A percentile compares a stretch with the other conserved stretches of the same genome.
phyloP scores from a whole-genome alignment of 1,284 basidiomycete genomes.

The Fomitopsis palustris region DNA sequence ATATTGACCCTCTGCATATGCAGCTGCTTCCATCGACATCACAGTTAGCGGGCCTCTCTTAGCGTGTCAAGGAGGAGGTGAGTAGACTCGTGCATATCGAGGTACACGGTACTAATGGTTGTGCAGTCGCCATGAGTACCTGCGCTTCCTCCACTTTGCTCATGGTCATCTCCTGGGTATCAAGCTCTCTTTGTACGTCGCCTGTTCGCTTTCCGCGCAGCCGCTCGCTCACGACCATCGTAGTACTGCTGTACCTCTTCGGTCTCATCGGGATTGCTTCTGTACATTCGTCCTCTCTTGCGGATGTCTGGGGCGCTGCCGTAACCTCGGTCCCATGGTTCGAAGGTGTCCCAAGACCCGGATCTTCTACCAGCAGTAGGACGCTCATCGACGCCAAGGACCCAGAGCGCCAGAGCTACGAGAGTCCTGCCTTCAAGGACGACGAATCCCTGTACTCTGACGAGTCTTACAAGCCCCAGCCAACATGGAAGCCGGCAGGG shows the following conservation, averaged over 20 bases:
- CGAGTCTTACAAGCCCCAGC: background rate
- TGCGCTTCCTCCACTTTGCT: conserved; percentile 54
- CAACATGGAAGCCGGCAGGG: background rate
- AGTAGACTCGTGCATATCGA: conserved; percentile 13
- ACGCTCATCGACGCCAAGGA: background rate
- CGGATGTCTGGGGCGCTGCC: conserved; percentile 47
- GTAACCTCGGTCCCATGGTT: conserved; percentile 61
- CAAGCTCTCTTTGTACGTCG: conserved; percentile 46
- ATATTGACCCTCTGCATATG: background rate
- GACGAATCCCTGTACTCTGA: background rate
- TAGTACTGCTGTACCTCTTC: conserved; percentile 57
- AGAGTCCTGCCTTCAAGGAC: conserved; percentile 12
- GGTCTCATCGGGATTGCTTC: conserved; percentile 42
- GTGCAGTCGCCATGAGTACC: conserved; percentile 37
- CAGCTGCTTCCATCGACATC: conserved; percentile 44
- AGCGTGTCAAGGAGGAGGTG: conserved; percentile 37
- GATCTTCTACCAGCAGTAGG: background rate
- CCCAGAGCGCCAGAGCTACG: conserved; percentile 4
- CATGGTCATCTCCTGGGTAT: conserved; percentile 52
- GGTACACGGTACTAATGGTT: background rate
- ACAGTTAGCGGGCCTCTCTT: conserved; percentile 38
- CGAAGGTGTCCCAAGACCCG: conserved; percentile 7
- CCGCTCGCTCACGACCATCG: conserved; percentile 7
- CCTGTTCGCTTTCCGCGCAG: background rate
- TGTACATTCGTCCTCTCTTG: conserved; percentile 38